These are phyloP conservation scores for Lepiota venenata DNA, from an alignment of 768 basidiomycete species.

Conservation along the genomic window DNA sequence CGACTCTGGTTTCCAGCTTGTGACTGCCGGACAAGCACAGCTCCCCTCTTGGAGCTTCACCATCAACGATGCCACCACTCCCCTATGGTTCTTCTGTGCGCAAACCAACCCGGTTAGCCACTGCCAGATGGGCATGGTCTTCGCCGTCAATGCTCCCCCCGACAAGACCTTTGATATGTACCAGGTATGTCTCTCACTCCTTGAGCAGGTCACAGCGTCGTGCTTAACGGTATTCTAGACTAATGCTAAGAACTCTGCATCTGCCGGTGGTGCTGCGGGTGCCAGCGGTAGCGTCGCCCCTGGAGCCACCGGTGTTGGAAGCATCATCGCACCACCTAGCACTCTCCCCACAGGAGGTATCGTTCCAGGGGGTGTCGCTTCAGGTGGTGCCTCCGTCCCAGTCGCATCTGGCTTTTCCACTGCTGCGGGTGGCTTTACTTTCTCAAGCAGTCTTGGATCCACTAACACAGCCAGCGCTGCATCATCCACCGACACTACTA, in stretches of 20 bases:
- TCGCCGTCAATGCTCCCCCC: constrained; percentile 51
- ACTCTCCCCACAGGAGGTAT: neutral
- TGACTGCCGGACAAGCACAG: constrained; percentile 25
- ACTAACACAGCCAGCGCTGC: constrained; percentile 14
- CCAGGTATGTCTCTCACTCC: constrained; percentile 28
- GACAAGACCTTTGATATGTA: constrained; percentile 45
- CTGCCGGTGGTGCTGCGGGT: constrained; percentile 1
- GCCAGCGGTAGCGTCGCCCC: neutral
- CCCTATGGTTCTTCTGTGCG: constrained; percentile 63
- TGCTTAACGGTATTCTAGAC: neutral
- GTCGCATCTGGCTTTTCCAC: neutral
- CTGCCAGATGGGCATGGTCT: constrained; percentile 58
- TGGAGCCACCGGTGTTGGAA: too few species aligned
- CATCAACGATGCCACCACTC: constrained; percentile 39
- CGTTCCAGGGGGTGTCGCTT: too few species aligned
- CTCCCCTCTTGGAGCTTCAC: constrained; percentile 46
- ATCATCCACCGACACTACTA: constrained; percentile 17
- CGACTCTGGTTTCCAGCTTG: constrained; percentile 50
- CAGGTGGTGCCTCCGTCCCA: too few species aligned
- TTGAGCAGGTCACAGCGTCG: too few species aligned
- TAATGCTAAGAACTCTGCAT: constrained; percentile 15
- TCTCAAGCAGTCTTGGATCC: neutral
- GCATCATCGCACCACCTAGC: neutral
- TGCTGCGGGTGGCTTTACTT: neutral
- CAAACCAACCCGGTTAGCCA: constrained; percentile 41